Percentiles rank a stretch among this genome's conserved stretches.
Conservation (phyloP, 768 basidiomycete species). For the Pisolithus tinctorius region DNA sequence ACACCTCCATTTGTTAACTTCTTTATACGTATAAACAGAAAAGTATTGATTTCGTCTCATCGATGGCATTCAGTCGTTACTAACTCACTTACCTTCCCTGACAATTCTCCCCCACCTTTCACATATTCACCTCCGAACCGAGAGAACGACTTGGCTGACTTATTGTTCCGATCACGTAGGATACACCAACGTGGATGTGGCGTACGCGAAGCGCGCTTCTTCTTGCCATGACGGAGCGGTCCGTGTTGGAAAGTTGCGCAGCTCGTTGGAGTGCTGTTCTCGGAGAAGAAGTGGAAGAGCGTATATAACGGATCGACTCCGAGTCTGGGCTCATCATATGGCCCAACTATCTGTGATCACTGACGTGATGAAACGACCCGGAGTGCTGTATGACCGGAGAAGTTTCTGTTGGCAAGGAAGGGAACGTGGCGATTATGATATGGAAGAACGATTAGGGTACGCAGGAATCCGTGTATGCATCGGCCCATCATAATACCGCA, state of each 20-base stretch:
- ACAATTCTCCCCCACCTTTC: not conserved
- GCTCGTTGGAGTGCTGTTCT: slow-evolving; percentile 34
- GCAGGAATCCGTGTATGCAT: too few species aligned
- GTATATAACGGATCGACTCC: not conserved
- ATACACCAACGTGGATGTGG: slow-evolving; percentile 26
- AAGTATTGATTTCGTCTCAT: too few species aligned
- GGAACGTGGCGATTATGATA: too few species aligned
- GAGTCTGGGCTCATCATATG: not conserved
- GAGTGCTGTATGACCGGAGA: not conserved
- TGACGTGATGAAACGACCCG: not conserved
- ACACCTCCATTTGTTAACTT: too few species aligned
- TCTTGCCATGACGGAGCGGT: slow-evolving; percentile 42
- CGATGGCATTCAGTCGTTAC: too few species aligned
- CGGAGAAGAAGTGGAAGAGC: not conserved
- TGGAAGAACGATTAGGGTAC: too few species aligned
- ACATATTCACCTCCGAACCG: slow-evolving; percentile 3
- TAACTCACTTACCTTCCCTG: not conserved
- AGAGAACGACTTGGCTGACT: slow-evolving; percentile 9
- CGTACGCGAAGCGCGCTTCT: slow-evolving; percentile 41
- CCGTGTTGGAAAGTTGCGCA: slow-evolving; percentile 47
- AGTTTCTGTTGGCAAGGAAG: too few species aligned
- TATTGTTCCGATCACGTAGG: slow-evolving; percentile 22
- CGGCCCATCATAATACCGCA: too few species aligned
- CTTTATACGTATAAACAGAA: too few species aligned
- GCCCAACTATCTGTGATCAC: not conserved